These are phyloP conservation scores for Phialocephala sp. DNA, from an alignment of 2,329 filamentous ascomycete genomes.

Conservation along the genomic window DNA sequence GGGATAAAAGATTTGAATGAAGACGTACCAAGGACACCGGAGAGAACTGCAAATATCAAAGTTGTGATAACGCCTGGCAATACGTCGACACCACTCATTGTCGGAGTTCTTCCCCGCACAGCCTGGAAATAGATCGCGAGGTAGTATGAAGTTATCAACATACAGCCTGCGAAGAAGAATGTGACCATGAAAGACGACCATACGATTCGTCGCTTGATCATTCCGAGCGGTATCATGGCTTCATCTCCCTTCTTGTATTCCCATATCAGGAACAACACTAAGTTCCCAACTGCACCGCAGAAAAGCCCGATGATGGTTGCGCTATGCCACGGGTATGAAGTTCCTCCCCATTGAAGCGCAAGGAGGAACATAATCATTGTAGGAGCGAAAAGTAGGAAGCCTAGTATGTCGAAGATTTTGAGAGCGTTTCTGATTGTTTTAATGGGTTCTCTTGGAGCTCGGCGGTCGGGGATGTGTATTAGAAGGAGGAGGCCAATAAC, in stretches of 20 bases:
- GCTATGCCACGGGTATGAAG: constrained; percentile 41
- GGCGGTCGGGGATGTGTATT: constrained; percentile 38
- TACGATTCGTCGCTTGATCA: constrained; percentile 34
- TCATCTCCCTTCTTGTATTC: constrained; percentile 35
- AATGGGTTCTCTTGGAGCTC: background rate
- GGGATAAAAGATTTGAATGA: background rate
- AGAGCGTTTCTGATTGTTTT: background rate
- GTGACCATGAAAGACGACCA: constrained; percentile 19
- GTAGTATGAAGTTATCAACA: constrained; percentile 25
- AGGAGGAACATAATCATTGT: constrained; percentile 42
- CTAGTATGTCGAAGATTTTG: constrained; percentile 41
- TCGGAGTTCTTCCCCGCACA: constrained; percentile 34
- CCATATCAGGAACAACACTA: constrained; percentile 36
- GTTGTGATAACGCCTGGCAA: constrained; percentile 33
- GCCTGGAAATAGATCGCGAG: constrained; percentile 43
- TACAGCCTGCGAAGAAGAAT: constrained; percentile 15
- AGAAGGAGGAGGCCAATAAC: constrained; percentile 43
- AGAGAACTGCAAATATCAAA: constrained; percentile 25
- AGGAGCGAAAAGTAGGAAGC: constrained; percentile 43
- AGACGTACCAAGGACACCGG: constrained; percentile 28
- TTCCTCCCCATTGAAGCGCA: constrained; percentile 45
- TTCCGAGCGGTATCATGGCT: constrained; percentile 37
- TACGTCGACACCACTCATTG: constrained; percentile 37
- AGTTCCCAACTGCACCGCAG: constrained; percentile 28
- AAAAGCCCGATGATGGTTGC: constrained; percentile 38